phyloP scores from a whole-genome alignment of 306 rosid species.

The Prunus padus region DNA sequence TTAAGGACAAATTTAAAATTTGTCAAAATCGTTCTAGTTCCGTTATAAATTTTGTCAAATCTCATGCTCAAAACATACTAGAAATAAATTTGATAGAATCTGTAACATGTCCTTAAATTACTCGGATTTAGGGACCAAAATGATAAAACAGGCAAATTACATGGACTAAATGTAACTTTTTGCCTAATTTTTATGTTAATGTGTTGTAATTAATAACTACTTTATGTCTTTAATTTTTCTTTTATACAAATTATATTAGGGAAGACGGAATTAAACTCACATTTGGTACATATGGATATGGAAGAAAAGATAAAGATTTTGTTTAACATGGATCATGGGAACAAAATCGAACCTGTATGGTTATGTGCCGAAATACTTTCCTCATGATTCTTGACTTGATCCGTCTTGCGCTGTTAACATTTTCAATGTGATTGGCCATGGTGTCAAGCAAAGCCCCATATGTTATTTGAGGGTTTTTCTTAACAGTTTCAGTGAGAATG shows the following conservation, averaged over 20 bases:
- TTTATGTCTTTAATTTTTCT: neutral
- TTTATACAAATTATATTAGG: too few species aligned
- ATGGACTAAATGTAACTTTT: too few species aligned
- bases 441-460: slow-evolving; percentile 38
- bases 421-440: slow-evolving; percentile 29
- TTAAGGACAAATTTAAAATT: too few species aligned
- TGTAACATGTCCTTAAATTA: too few species aligned
- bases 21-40: too few species aligned
- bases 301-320: neutral
- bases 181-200: too few species aligned
- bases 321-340: neutral
- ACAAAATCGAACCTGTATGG: slow-evolving; percentile 46
- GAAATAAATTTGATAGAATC: too few species aligned
- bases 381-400: slow-evolving; percentile 21
- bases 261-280: neutral
- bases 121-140: too few species aligned
- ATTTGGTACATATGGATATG: neutral
- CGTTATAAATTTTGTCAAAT: too few species aligned
- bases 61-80: too few species aligned
- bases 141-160: too few species aligned
- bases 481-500: slow-evolving; percentile 37
- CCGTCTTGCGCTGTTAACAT: slow-evolving; percentile 32
- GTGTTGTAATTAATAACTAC: too few species aligned
- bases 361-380: slow-evolving; percentile 36
- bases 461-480: slow-evolving; percentile 29